Conservation (phyloP, 495 filamentous ascomycete species). For the Penicillium manginii region DNA sequence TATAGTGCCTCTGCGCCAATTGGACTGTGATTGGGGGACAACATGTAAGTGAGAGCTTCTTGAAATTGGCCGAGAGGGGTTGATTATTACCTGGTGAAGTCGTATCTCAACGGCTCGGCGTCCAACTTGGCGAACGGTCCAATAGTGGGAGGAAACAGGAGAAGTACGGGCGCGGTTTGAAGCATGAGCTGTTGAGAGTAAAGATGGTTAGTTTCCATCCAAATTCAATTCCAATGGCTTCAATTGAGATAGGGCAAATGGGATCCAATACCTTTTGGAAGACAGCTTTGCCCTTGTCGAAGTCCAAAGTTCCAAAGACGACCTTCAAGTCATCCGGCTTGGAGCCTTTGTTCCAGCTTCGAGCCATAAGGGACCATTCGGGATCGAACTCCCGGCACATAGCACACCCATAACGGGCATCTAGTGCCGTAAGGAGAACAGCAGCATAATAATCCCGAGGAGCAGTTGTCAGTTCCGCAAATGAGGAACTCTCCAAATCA, state of each 20-base stretch:
- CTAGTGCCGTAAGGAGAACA: conserved; percentile 85
- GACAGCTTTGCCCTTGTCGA: conserved; percentile 77
- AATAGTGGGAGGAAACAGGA: conserved; percentile 83
- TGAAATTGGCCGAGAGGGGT: neutral
- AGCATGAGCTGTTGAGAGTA: conserved; percentile 70
- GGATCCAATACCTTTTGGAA: conserved; percentile 82
- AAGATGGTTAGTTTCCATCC: neutral
- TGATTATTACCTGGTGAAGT: conserved; percentile 77
- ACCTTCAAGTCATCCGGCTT: conserved; percentile 71
- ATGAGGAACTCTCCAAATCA: conserved; percentile 74
- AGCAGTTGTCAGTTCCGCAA: conserved; percentile 70
- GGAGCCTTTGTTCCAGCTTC: conserved; percentile 85
- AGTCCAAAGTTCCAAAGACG: conserved; percentile 87
- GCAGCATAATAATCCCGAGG: conserved; percentile 84
- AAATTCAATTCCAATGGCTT: neutral
- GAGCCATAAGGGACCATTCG: conserved; percentile 88
- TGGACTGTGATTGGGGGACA: conserved; percentile 50
- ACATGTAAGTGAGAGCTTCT: conserved; percentile 1
- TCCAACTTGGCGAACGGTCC: conserved; percentile 80
- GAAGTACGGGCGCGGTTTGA: conserved; percentile 90
- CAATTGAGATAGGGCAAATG: neutral
- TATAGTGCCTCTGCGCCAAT: conserved; percentile 78
- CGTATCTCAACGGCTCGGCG: conserved; percentile 73
- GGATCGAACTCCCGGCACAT: conserved; percentile 90
- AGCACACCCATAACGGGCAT: conserved; percentile 81